These are phyloP conservation scores for Fonsecaea erecta DNA, from an alignment of 2,329 filamentous ascomycete species.

Conservation along the genomic window DNA sequence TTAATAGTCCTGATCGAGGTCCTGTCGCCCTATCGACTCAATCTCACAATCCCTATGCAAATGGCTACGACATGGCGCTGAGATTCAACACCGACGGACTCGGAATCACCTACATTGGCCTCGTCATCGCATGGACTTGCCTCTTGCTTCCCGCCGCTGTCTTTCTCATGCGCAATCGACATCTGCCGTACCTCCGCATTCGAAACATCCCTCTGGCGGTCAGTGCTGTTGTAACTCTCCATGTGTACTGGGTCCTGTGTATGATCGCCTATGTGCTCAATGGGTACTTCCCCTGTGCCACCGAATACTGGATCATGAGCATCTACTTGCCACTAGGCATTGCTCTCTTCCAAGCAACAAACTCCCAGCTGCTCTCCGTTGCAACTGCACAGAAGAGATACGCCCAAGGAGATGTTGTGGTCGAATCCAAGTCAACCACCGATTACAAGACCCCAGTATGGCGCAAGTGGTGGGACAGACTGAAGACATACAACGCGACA, in stretches of 20 bases:
- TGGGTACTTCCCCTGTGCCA: constrained; percentile 53
- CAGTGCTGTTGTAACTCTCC: constrained; percentile 45
- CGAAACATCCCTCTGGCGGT: constrained; percentile 47
- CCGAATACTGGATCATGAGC: constrained; percentile 71
- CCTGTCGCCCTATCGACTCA: constrained; percentile 1
- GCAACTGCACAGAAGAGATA: constrained; percentile 57
- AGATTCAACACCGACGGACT: constrained; percentile 38
- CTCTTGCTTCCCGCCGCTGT: constrained; percentile 41
- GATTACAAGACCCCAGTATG: constrained; percentile 38
- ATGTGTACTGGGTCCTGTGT: constrained; percentile 45
- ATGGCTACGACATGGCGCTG: constrained; percentile 35
- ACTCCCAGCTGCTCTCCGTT: constrained; percentile 64
- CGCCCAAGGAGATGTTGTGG: constrained; percentile 16
- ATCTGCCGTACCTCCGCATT: constrained; percentile 45
- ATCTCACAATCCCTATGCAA: constrained; percentile 17
- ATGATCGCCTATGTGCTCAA: constrained; percentile 46
- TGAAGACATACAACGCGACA: constrained; percentile 52
- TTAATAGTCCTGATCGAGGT: constrained; percentile 24
- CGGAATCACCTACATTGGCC: constrained; percentile 35
- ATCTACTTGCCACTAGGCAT: constrained; percentile 68
- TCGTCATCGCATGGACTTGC: constrained; percentile 42
- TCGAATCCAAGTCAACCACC: not conserved
- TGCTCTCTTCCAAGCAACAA: constrained; percentile 68
- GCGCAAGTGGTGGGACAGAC: constrained; percentile 44
- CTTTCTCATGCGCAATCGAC: constrained; percentile 43